Conservation (phyloP, 140 eudicot genomes). For the Anethum foeniculum region DNA sequence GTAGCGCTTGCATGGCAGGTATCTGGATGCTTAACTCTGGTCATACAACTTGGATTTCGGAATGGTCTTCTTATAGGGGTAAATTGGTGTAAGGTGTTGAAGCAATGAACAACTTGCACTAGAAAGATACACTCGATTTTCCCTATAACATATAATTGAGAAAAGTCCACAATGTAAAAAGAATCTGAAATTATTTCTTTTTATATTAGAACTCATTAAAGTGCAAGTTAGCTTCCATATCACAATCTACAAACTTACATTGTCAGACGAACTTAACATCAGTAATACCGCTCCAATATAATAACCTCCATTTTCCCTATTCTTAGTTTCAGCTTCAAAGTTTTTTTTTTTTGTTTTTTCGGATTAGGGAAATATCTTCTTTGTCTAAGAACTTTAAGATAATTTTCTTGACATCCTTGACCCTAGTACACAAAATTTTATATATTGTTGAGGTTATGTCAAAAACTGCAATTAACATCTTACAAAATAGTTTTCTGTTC, state of each 20-base stretch:
- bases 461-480: too few species aligned
- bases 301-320: background rate
- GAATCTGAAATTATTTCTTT: background rate
- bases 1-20: slow-evolving; percentile 44
- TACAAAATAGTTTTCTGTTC: too few species aligned
- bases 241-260: background rate
- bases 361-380: background rate
- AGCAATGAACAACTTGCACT: background rate
- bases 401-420: background rate
- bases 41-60: background rate
- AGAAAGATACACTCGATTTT: background rate
- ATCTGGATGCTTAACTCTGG: background rate
- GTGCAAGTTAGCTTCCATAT: background rate
- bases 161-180: background rate
- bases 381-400: background rate
- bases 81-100: background rate
- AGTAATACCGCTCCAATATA: background rate
- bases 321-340: background rate
- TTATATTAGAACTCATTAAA: background rate
- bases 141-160: background rate
- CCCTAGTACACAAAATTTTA: too few species aligned
- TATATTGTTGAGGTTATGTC: too few species aligned
- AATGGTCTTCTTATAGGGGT: background rate
- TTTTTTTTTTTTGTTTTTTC: too few species aligned
- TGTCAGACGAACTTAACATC: background rate